Base-by-base conservation (phyloP, 2,329 filamentous ascomycete genomes). In the Penicillium sp. region DNA sequence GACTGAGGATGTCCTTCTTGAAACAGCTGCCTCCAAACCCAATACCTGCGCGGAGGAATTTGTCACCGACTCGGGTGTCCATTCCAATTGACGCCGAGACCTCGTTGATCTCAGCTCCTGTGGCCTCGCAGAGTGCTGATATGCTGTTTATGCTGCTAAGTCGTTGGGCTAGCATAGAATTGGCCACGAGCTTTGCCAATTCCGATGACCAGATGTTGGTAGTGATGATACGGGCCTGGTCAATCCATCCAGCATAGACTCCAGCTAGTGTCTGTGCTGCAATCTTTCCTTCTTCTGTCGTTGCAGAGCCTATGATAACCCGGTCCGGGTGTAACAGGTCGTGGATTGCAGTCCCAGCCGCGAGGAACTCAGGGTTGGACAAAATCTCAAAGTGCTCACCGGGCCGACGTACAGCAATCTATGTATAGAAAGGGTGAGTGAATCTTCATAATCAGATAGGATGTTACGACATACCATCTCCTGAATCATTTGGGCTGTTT, bases 11-110 rank as follows among this genome's bases (percentile, higher is more conserved):
- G 69, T 92, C 89, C 75, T 92, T 93, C 73, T 87, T 85, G 79
- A 92, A 91, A 75, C 89, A 92, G 59, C 84, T 88, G 28, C 89
- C 89, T 52, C 89, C 88, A 67, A 91, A 92, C 19, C 89, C 89
- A 31, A 90, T 83, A 45, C 85, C 86, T 8, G 88, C 85, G 70
- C 88, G 86, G 38, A 92, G 77, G 74, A 90, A 89, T 69, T 85
- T 84, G 62, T 82, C 78, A 4, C 89, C 89, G 50, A 93, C 88
- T 50, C 89, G 82, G 12, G 81, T 79, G 65, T 93, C 89, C 37
- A 84, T 77, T 44, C 89, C 89, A 36, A 89, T 81, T 7, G 85
- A 83, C 35, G 78, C 77, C 9, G 87, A 82, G 4, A 92, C 82
- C 71, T 91, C 88, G 57, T 87, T 81, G 17, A 91, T 82, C 65